Evolutionary conservation across 148 eudicot genomes (phyloP), one percentile per base, ranked within the genome.

Genomic region (Silene latifolia): DNA sequence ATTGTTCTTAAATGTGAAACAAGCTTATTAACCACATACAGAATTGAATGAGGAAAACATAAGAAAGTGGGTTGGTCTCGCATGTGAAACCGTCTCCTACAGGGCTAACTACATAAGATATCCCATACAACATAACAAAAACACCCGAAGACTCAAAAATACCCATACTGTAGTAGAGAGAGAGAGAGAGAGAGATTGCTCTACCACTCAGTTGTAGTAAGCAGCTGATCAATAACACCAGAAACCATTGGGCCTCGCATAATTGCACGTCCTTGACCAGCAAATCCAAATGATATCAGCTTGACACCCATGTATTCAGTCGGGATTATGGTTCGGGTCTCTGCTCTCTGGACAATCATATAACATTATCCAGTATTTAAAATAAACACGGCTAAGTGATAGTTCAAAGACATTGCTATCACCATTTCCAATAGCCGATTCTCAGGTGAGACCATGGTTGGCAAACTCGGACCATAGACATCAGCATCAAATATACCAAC

Each of bases 181-280:
- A 11, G 24, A 61, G 24, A 61, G n/a, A 14, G 29, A 27, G 21
- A 56, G 25, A 51, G 35, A 68, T 14, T n/a, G 19, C 48, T 29
- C 81, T 75, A 96, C 99, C 99, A 96, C 73, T 96, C 98, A 35
- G 98, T 81, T 19, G 98, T 92, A 74, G 98, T 96, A 76, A 96
- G 94, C 60, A 96, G 83, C 81, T 96, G 99, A 76, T 90, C 79
- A 76, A 96, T 96, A 74, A 96, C 99, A 65, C 99, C 99, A 72
- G 99, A 96, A 67, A 96, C 99, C 99, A 96, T 96, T 5, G 99
- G 99, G n/a, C 98, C 99, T 72, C 99, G 89, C 99, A 96, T 96
- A 62, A 92, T 89, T 73, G 99, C 99, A 76, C 98, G 98, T 32
- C 99, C 99, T 92, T 92, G 96, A 71, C 99, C 98, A 73, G 99